A percentile compares a stretch with the other conserved stretches of the same genome.
phyloP scores from a whole-genome alignment of 2,329 filamentous ascomycete species.

The Pestalotiopsis sp. region DNA sequence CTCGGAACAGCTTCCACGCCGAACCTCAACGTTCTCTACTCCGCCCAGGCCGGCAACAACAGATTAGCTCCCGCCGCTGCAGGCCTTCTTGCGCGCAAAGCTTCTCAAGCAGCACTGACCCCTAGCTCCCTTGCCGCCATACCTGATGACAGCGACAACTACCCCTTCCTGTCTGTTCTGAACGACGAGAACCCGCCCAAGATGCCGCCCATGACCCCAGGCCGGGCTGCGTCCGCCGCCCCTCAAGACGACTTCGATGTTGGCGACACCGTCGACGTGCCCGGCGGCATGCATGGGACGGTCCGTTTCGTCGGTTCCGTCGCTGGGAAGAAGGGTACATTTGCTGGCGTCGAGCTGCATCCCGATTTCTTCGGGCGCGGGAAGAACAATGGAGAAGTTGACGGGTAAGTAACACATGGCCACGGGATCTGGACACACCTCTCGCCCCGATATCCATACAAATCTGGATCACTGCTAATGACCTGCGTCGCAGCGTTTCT shows the following conservation, averaged over 20 bases:
- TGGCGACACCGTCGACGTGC: conserved; percentile 87
- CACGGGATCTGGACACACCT: not conserved
- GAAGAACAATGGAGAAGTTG: conserved; percentile 96
- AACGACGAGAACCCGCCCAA: conserved; percentile 41
- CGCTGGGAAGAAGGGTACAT: conserved; percentile 84
- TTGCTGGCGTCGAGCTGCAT: conserved; percentile 89
- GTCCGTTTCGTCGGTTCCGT: conserved; percentile 89
- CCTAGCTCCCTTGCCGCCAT: conserved; percentile 64
- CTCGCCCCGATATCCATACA: not conserved
- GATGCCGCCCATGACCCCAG: conserved; percentile 59
- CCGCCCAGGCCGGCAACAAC: conserved; percentile 41
- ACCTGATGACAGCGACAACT: conserved; percentile 67
- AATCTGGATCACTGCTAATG: conserved; percentile 18
- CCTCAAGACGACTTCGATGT: conserved; percentile 60
- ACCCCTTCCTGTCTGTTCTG: conserved; percentile 60
- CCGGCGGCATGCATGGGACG: conserved; percentile 87
- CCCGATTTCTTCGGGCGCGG: conserved; percentile 79
- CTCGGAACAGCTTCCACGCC: conserved; percentile 59
- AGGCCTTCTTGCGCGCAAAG: conserved; percentile 65
- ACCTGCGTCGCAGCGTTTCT: conserved; percentile 48
- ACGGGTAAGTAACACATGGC: conserved; percentile 67
- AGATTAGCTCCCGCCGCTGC: conserved; percentile 41
- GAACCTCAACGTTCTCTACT: conserved; percentile 57
- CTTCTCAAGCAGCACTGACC: conserved; percentile 71
- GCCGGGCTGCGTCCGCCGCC: conserved; percentile 40